Percentiles rank a stretch among this genome's conserved stretches.
phyloP scores from a whole-genome alignment of 148 eudicot genomes.

The Persicaria maculosa region DNA sequence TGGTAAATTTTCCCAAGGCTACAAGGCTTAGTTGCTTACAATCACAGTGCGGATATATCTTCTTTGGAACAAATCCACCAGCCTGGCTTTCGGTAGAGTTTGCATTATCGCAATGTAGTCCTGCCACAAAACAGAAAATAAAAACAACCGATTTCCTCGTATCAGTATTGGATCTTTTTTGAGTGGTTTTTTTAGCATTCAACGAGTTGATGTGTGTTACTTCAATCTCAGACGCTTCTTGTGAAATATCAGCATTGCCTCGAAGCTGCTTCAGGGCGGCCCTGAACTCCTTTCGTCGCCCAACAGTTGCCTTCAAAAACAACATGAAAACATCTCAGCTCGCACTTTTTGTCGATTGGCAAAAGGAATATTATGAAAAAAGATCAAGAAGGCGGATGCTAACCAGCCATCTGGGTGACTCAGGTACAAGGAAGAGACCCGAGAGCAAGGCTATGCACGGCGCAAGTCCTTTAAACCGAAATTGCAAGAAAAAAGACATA shows the following conservation, averaged over 20 bases:
- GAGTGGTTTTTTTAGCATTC: not conserved
- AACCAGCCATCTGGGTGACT: conserved; percentile 96
- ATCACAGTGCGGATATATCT: conserved; percentile 56
- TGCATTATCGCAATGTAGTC: conserved; percentile 34
- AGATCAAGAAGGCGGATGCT: conserved; percentile 12
- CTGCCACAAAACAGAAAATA: conserved; percentile 34
- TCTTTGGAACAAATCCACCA: conserved; percentile 47
- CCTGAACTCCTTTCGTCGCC: conserved; percentile 52
- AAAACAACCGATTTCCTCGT: not conserved
- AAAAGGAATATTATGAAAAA: not conserved
- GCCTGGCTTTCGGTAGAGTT: conserved; percentile 44
- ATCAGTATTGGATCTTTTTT: not conserved
- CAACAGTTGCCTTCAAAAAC: conserved; percentile 49
- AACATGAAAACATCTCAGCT: not conserved
- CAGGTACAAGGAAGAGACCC: conserved; percentile 79
- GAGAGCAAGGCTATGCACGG: conserved; percentile 54
- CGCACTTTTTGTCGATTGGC: not conserved
- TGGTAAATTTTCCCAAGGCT: not conserved
- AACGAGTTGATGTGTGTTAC: conserved; percentile 21
- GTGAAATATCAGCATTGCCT: conserved; percentile 60
- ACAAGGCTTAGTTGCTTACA: conserved; percentile 32
- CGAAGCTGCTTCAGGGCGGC: conserved; percentile 46
- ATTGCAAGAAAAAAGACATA: not conserved
- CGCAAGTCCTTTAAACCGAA: conserved; percentile 35
- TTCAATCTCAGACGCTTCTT: conserved; percentile 59